phyloP scores from a whole-genome alignment of 2,329 filamentous ascomycete genomes.

The Westerdykella aurantiaca region DNA sequence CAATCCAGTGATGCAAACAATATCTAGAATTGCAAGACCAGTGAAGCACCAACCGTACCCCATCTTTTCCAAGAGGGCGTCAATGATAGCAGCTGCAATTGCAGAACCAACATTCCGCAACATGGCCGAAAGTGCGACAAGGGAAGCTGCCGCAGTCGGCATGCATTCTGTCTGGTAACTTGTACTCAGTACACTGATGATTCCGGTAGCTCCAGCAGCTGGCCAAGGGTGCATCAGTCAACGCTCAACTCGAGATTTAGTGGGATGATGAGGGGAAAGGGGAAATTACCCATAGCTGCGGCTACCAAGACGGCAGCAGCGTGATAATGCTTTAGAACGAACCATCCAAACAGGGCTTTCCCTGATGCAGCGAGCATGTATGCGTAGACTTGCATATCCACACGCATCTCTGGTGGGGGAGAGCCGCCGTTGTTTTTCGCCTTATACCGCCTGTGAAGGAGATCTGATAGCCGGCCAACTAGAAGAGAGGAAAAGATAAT shows the following conservation, averaged over 20 bases:
- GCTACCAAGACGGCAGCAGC: constrained; percentile 19
- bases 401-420: constrained; percentile 36
- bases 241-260: too few species aligned
- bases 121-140: constrained; percentile 40
- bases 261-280: neutral
- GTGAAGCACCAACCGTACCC: constrained; percentile 41
- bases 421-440: constrained; percentile 18
- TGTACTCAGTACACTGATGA: constrained; percentile 41
- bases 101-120: constrained; percentile 40
- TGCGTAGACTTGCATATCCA: constrained; percentile 39
- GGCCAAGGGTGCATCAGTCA: constrained; percentile 9
- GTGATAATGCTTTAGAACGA: constrained; percentile 22
- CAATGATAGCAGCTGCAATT: constrained; percentile 36
- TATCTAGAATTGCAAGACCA: constrained; percentile 33
- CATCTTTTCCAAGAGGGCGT: constrained; percentile 29
- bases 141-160: constrained; percentile 36
- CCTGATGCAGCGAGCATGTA: constrained; percentile 37
- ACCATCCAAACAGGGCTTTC: constrained; percentile 42
- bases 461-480: constrained; percentile 39
- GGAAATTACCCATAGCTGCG: constrained; percentile 22
- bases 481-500: constrained; percentile 34
- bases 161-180: constrained; percentile 41
- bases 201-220: constrained; percentile 37
- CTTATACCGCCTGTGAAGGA: constrained; percentile 24
- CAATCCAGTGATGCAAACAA: constrained; percentile 7